Base-by-base conservation (phyloP, 192 early-diverging fungal species). In the Neocallimastix lanati region DNA sequence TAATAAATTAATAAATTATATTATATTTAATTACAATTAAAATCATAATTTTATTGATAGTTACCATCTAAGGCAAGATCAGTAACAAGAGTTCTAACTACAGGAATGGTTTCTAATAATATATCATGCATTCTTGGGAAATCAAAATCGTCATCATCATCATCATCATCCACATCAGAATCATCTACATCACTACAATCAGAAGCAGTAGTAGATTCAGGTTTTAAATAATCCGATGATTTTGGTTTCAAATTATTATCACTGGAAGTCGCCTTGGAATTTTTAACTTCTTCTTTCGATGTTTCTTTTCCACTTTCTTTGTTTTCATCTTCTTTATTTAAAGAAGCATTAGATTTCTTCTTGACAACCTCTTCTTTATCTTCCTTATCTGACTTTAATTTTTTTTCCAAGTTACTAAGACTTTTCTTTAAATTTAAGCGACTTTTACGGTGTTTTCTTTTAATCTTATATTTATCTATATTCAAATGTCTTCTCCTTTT, bases 61-160 rank as follows among this genome's bases (percentile, higher is more conserved):
- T 79, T 85, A 94, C 93, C 90, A 83, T 96, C 94, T 85, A 94
- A 84, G 28, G 94, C 84, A 7, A 96, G 93, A 82, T 96, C 93
- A 1, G 92, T 93, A 13, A 94, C 92, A 40, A 96, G 81, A 82
- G 88, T 91, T 29, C 94, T 86, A 29, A 95, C 92, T 29, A 90
- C 90, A 28, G 92, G 93, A 27, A 95, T 92, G 13, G 93, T 92
- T 13, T 96, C 94, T 30, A 93, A 83, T 33, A 91, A 91, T 35
- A 96, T 90, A 80, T 96, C 94, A 21, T 91, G 88, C 76, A 96
- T 81, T 21, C 89, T 90, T 2, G 92, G 87, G 29, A 87, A 88
- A n/a, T 88, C 85, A 58, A 92, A 90, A 76, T 88, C 86, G 5
- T 83, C 81, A 76, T 93, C 91, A 7, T 86, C 40, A 50, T 50